Evolutionary conservation across 257 asterid genomes (phyloP), one percentile per base, ranked within the genome.

Genomic region (Coffea canephora): DNA sequence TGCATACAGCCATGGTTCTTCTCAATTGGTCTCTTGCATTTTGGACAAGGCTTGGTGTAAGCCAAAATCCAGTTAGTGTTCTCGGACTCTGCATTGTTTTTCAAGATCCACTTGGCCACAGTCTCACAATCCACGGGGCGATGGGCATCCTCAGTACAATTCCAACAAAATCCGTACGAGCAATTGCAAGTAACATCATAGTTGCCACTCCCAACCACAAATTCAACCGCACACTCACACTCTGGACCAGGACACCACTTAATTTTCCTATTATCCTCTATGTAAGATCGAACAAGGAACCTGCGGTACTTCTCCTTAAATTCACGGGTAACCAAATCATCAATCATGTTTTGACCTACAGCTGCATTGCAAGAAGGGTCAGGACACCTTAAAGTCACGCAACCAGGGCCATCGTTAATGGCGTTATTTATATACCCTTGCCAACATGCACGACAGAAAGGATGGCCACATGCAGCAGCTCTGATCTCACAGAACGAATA

Each of bases 191-290:
- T 82, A 83, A 94, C 98, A 84, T 96, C 99, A 86, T 90, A 94
- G 87, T 84, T 91, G 69, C 92, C 94, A 83, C 98, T 88, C 82
- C 97, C 97, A 71, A 83, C 89, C 36, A 82, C 94, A 86, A 84
- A 96, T 85, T 92, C 97, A 77, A 94, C 87, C 8, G 98, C 97
- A 79, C 85, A 84, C 67, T 92, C 97, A 87, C 99, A 96, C 62
- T 95, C 98, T 57, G 99, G 98, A 45, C 92, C 91, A 89, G 99
- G 99, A 78, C 99, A 96, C 99, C 99, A 96, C 88, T 96, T 96
- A 39, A 93, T 91, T 93, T 87, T 91, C 67, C 94, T 92, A 83
- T 89, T 93, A 83, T 92, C 96, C 88, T 95, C 98, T 41, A 95
- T 91, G 82, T 87, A 95, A 73, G 98, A 95, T 84, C 98, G 90